Base-by-base conservation (phyloP, 331 rosid genomes). In the Rhamnella rubrinervis region DNA sequence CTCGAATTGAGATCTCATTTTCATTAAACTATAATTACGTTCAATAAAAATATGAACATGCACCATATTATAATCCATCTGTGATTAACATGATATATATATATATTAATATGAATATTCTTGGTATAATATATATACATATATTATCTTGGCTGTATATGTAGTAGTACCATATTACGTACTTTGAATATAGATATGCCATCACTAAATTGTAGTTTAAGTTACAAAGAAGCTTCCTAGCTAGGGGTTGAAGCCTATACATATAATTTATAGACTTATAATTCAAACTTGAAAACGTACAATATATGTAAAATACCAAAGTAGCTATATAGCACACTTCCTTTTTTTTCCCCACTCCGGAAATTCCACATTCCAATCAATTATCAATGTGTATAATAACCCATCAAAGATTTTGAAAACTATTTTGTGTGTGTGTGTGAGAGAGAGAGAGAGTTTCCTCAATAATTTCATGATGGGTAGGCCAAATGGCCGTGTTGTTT, bases 391-490 rank as follows among this genome's bases (percentile, higher is more conserved):
- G 59, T 18, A 20, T 37, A 67, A 37, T 38, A 67, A 37, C 49
- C 49, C 58, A 37, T 31, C 12, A 58, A 58, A 72, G 5, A 25
- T 41, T 15, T 55, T 31, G 35, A 31, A 57, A 21, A 17, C n/a
- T 2, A 49, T 18, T 56, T 5, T 53, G 52, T 20, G 35, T 19
- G 70, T 79, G 72, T 58, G 39, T 61, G 23, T 23, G 23, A 23
- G 23, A 23, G 23, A 0, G 23, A 23, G 23, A 23, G 59, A 52
- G 67, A 44, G 49, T 67, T 19, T 35, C 61, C 61, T 80, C 77
- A 76, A 72, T 72, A 76, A 71, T 76, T 68, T 71, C 46, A 75
- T 60, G 74, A 61, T 71, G 81, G 71, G 68, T 18, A 21, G 56
- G 84, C 71, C 77, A 51, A 67, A 47, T 67, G 73, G 63, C 71